These are phyloP conservation scores for Arabis alpina DNA, from an alignment of 345 rosid genomes.

Conservation along the genomic window DNA sequence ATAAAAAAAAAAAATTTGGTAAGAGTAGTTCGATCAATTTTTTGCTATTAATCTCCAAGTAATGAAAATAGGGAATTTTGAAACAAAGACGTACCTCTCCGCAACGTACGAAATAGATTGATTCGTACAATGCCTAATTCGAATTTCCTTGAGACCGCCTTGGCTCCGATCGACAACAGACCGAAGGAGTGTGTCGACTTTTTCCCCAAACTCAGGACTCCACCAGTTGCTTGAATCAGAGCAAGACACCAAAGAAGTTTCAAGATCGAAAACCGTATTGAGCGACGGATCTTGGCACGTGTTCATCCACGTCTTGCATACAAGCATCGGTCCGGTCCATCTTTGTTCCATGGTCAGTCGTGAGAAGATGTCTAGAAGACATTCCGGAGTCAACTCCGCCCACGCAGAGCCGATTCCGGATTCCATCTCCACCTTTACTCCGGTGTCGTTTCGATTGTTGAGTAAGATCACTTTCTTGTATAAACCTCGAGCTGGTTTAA, in stretches of 20 bases:
- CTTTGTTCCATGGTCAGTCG: constrained; percentile 59
- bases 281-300: constrained; percentile 68
- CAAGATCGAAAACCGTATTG: constrained; percentile 61
- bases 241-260: constrained; percentile 3
- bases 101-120: background rate
- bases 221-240: constrained; percentile 45
- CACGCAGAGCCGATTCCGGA: too few relatives aligned
- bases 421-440: too few relatives aligned
- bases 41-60: too few relatives aligned
- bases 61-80: background rate
- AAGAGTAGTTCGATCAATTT: too few relatives aligned
- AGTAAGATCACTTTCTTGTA: too few relatives aligned
- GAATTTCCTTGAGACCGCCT: constrained; percentile 52
- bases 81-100: constrained; percentile 50
- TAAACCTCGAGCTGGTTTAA: too few relatives aligned
- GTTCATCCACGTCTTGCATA: constrained; percentile 69
- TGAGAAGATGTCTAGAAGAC: constrained; percentile 65
- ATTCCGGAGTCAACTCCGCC: constrained; percentile 58
- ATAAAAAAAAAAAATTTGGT: too few relatives aligned
- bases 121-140: constrained; percentile 74
- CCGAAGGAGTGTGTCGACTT: constrained; percentile 60
- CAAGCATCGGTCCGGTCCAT: constrained; percentile 73
- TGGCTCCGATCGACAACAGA: constrained; percentile 58
- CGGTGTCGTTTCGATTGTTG: too few relatives aligned
- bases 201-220: constrained; percentile 59